Percentiles rank a stretch among this genome's conserved stretches.
Conservation (phyloP, 78 protist species). For the Dictyostelium capitatum region DNA sequence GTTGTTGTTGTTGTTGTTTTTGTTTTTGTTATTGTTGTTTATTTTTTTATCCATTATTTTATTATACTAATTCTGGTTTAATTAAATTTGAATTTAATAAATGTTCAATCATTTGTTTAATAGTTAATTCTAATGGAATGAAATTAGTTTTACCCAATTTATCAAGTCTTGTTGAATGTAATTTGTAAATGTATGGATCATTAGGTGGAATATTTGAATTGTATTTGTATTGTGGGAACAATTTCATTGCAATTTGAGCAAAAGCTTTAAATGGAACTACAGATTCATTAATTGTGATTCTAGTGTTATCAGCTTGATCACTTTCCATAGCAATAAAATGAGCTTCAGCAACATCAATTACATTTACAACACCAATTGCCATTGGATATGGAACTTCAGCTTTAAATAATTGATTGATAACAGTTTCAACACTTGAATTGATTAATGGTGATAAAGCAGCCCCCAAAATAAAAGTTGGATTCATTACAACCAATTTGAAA, state of each 20-base stretch:
- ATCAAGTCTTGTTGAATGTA: neutral
- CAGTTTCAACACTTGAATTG: neutral
- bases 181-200: neutral
- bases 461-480: slow-evolving; percentile 9
- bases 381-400: neutral
- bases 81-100: neutral
- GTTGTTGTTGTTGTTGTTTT: too few relatives aligned
- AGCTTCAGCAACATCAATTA: neutral
- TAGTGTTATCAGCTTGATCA: neutral
- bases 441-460: neutral
- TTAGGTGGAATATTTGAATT: neutral
- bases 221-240: slow-evolving; percentile 2
- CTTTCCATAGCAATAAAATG: slow-evolving; percentile 2
- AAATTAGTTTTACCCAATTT: neutral
- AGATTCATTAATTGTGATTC: neutral
- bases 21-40: too few relatives aligned
- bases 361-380: neutral
- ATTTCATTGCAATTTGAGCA: neutral
- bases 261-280: neutral
- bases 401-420: neutral
- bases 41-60: too few relatives aligned
- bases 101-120: neutral
- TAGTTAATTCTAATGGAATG: neutral
- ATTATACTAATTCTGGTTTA: neutral
- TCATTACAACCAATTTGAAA: slow-evolving; percentile 2